These are phyloP conservation scores for Phanerochaete sordida DNA, from an alignment of 768 basidiomycete genomes.

Conservation along the genomic window DNA sequence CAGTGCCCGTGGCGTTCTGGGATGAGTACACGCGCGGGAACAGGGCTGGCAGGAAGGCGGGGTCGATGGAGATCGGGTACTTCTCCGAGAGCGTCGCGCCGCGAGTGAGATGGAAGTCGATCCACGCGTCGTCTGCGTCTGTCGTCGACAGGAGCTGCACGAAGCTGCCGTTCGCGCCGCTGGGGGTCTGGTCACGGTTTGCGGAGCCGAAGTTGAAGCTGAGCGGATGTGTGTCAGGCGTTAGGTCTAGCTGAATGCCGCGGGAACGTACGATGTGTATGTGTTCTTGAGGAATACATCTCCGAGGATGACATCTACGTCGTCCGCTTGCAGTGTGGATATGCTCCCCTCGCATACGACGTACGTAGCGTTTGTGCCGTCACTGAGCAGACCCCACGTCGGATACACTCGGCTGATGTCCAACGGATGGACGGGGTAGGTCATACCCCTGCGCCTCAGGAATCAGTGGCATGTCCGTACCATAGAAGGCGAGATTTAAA, in stretches of 20 bases:
- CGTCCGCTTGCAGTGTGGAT: slow-evolving; percentile 17
- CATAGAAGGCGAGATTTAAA: no score
- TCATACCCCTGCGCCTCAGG: not conserved
- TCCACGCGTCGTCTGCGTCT: slow-evolving; percentile 4
- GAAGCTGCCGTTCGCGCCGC: slow-evolving; percentile 20
- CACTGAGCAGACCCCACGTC: no score
- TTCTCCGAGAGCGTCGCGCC: not conserved
- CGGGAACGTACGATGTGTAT: slow-evolving; percentile 26
- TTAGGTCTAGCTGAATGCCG: not conserved
- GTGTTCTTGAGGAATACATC: slow-evolving; percentile 32
- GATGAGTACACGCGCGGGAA: not conserved
- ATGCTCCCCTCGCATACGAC: slow-evolving; percentile 1
- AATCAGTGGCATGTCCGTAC: no score
- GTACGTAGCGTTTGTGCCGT: not conserved
- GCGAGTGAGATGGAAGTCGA: not conserved
- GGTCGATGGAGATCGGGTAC: not conserved
- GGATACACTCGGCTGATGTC: slow-evolving; percentile 21
- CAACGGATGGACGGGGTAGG: slow-evolving; percentile 27
- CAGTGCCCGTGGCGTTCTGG: not conserved
- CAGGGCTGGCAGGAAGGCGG: not conserved
- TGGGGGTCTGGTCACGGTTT: not conserved
- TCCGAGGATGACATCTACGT: slow-evolving; percentile 28
- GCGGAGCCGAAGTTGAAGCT: slow-evolving; percentile 21
- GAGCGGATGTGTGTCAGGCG: no score
- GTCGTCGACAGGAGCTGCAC: slow-evolving; percentile 29